A percentile compares a stretch with the other conserved stretches of the same genome.
These are phyloP conservation scores for Yamadazyma atmosphaerica DNA, from an alignment of 1,139 yeast genomes.

Conservation along the genomic window DNA sequence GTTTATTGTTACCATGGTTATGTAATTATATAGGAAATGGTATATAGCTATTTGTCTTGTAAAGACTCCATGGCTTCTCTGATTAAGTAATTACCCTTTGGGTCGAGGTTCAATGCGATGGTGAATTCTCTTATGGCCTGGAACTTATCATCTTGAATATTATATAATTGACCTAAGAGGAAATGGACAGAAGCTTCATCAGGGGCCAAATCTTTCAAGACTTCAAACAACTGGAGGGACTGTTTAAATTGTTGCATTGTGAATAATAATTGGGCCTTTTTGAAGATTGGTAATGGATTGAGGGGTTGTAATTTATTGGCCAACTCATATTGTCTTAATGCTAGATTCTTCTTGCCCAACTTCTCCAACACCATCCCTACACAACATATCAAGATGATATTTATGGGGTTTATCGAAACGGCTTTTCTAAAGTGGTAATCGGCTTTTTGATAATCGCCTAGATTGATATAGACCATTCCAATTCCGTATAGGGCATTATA, in stretches of 20 bases:
- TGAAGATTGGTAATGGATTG: constrained; percentile 84
- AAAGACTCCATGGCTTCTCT: constrained; percentile 75
- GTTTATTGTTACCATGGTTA: neutral
- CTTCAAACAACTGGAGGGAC: constrained; percentile 75
- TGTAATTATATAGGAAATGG: neutral
- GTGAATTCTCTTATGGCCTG: constrained; percentile 87
- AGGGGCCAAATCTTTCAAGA: constrained; percentile 74
- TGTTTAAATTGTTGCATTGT: constrained; percentile 67
- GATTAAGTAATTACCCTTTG: constrained; percentile 86
- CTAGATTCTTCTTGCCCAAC: constrained; percentile 64
- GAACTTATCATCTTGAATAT: constrained; percentile 68
- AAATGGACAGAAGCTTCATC: constrained; percentile 95
- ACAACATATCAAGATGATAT: constrained; percentile 87
- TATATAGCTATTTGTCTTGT: constrained; percentile 21
- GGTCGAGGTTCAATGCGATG: constrained; percentile 87
- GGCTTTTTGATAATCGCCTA: constrained; percentile 83
- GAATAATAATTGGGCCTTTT: constrained; percentile 81
- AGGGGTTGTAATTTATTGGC: constrained; percentile 86
- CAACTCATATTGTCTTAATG: constrained; percentile 77
- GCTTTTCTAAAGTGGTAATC: constrained; percentile 89
- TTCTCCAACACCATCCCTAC: constrained; percentile 93
- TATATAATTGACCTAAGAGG: constrained; percentile 83
- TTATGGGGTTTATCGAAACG: constrained; percentile 83
- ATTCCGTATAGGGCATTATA: constrained; percentile 95
- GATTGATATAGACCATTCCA: constrained; percentile 89